phyloP scores from a whole-genome alignment of 805 yeast species.

The Myxozyma geophila region DNA sequence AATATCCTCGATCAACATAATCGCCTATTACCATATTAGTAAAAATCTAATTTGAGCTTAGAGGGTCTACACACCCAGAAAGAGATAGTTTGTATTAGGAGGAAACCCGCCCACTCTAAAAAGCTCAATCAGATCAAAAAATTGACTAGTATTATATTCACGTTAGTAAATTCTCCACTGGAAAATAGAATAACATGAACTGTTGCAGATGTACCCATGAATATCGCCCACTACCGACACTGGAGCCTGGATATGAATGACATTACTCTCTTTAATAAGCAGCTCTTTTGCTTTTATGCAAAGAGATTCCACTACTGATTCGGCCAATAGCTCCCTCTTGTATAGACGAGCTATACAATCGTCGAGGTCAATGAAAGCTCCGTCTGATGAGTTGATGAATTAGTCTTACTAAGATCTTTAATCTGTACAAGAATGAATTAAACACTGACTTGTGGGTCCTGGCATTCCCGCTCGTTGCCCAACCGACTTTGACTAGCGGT shows the following conservation, averaged over 20 bases:
- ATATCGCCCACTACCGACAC: conserved; percentile 97
- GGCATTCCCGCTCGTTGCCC: background rate
- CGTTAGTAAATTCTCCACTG: background rate
- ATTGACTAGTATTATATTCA: conserved; percentile 58
- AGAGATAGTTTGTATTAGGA: conserved; percentile 90
- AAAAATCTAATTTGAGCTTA: background rate
- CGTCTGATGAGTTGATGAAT: background rate
- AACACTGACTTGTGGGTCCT: conserved; percentile 1
- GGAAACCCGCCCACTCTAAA: conserved; percentile 92
- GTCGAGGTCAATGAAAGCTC: conserved; percentile 56
- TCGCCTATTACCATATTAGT: conserved; percentile 54
- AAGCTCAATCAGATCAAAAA: conserved; percentile 88
- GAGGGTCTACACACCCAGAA: conserved; percentile 54
- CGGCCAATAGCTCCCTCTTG: conserved; percentile 69
- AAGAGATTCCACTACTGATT: conserved; percentile 67
- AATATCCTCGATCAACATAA: conserved; percentile 94
- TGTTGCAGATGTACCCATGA: conserved; percentile 57
- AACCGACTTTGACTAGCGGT: background rate
- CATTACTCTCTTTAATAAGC: conserved; percentile 79
- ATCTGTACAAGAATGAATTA: background rate
- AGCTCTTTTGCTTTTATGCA: conserved; percentile 84
- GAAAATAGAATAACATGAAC: background rate
- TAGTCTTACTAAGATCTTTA: background rate
- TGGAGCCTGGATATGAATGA: conserved; percentile 81
- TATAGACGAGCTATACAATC: conserved; percentile 70